Evolutionary conservation across 2,329 filamentous ascomycete species (phyloP), one percentile per base, ranked within the genome.

Genomic region (Zymoseptoria tritici): DNA sequence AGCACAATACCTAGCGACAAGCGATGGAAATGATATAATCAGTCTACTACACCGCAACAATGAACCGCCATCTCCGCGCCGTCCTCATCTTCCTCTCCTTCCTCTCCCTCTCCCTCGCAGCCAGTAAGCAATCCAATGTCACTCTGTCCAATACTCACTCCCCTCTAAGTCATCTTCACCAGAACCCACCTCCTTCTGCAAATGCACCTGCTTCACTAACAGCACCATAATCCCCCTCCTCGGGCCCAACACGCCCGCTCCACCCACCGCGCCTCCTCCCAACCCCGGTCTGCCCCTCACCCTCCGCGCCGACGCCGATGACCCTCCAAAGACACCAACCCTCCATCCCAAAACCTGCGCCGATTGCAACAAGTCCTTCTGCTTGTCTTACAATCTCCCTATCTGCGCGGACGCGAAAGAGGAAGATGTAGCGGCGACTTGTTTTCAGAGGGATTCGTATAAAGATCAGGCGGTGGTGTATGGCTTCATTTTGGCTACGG

Each of bases 151-250:
- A 53, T 4, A n/a, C n/a, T n/a, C n/a, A 3, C 16, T 53, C 21
- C 13, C 52, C 52, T 54, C 20, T 60, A 52, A 64, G 49, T 29
- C 55, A 22, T 29, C 16, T 24, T 4, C 36, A 21, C 52, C 53
- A 80, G 79, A 78, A 51, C 79, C 80, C 22, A 83, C 84, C 16
- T 86, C 84, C 60, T 88, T 87, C 74, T 88, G 85, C 81, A 88
- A 88, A 82, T 88, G 85, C 72, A 87, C 84, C 59, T 88, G 85
- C 73, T 84, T 84, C 74, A 79, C 80, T 55, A 87, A 88, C 71
- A 85, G 81, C 74, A 87, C 84, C 57, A 86, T 88, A 56, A 87
- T 88, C 64, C 81, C 84, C 19, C 81, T 88, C 59, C 80, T 84
- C 62, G 77, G 79, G 8, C 75, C 76, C 55, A 68, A 56, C 64